A percentile compares a stretch with the other conserved stretches of the same genome.
phyloP scores from a whole-genome alignment of 306 rosid genomes.

The Castanospermum australe region DNA sequence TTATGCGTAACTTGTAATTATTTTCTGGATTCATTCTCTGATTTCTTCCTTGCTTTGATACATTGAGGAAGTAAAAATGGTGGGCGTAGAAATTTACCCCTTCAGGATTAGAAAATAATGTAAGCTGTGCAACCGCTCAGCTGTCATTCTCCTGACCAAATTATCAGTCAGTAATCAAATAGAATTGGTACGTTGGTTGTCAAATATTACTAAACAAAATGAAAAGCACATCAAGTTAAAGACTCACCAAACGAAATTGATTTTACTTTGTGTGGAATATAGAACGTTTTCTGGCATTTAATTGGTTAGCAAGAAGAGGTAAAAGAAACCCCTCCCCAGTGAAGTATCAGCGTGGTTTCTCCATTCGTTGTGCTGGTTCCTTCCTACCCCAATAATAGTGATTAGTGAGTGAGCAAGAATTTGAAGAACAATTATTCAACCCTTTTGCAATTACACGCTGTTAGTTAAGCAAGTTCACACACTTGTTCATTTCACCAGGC shows the following conservation, averaged over 20 bases:
- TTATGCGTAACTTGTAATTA: not conserved
- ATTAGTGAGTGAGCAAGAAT: not conserved
- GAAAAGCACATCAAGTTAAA: slow-evolving; percentile 26
- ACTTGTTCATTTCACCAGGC: not conserved
- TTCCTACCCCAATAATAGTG: not conserved
- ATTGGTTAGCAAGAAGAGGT: not conserved
- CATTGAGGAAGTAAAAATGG: not conserved
- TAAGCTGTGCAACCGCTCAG: not conserved
- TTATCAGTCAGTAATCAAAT: not conserved
- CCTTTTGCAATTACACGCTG: not conserved
- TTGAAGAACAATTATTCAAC: not conserved
- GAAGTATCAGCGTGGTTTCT: not conserved
- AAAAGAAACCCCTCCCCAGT: too few relatives aligned
- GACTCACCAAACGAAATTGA: slow-evolving; percentile 16
- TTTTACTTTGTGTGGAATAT: not conserved
- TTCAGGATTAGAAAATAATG: not conserved
- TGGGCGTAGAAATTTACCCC: not conserved
- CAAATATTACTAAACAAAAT: slow-evolving; percentile 39
- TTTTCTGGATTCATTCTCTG: not conserved
- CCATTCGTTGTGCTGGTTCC: not conserved
- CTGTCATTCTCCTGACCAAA: slow-evolving; percentile 17
- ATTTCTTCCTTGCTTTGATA: not conserved
- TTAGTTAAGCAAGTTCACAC: not conserved
- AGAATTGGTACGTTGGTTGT: not conserved
- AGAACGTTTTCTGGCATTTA: not conserved